Evolutionary conservation across 2,329 filamentous ascomycete genomes (phyloP).

Genomic region (Pyrenochaeta sp.): DNA sequence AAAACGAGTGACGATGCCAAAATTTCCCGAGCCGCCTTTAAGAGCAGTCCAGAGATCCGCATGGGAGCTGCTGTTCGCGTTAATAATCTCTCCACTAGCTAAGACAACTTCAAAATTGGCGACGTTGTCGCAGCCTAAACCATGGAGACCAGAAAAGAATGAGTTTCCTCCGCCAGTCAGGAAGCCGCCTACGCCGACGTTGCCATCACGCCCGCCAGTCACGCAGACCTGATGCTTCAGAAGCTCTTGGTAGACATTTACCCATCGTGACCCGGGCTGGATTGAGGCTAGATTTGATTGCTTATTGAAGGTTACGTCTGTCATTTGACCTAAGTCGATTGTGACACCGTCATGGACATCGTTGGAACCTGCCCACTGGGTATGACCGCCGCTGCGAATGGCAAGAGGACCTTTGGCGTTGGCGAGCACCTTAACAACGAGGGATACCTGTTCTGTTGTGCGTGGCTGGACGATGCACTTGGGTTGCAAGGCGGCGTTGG

Average conservation of each 20-base stretch:
- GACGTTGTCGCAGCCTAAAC: slow-evolving; percentile 37
- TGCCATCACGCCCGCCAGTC: slow-evolving; percentile 33
- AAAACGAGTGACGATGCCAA: slow-evolving; percentile 37
- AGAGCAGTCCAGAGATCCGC: slow-evolving; percentile 51
- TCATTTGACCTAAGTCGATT: slow-evolving; percentile 38
- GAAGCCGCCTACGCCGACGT: slow-evolving; percentile 40
- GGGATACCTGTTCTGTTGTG: slow-evolving; percentile 35
- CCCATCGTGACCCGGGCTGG: slow-evolving; percentile 42
- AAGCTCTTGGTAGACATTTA: slow-evolving; percentile 42
- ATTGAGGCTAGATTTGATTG: slow-evolving; percentile 28
- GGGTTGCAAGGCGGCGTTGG: slow-evolving; percentile 35
- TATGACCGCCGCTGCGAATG: slow-evolving; percentile 41
- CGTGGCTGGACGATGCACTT: slow-evolving; percentile 42
- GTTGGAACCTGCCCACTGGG: slow-evolving; percentile 36
- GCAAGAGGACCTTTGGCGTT: slow-evolving; percentile 22
- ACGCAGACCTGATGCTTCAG: slow-evolving; percentile 24
- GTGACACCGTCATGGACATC: slow-evolving; percentile 39
- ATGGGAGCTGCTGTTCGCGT: slow-evolving; percentile 44
- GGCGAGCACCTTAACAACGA: slow-evolving; percentile 19
- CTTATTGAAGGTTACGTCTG: slow-evolving; percentile 16
- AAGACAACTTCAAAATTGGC: slow-evolving; percentile 49
- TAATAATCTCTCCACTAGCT: slow-evolving; percentile 46
- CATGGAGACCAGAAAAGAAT: slow-evolving; percentile 30
- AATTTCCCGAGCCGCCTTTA: slow-evolving; percentile 43
- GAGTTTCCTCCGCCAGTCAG: slow-evolving; percentile 39